Conservation (phyloP, 305 asterid genomes). For the Plantago rigida region DNA sequence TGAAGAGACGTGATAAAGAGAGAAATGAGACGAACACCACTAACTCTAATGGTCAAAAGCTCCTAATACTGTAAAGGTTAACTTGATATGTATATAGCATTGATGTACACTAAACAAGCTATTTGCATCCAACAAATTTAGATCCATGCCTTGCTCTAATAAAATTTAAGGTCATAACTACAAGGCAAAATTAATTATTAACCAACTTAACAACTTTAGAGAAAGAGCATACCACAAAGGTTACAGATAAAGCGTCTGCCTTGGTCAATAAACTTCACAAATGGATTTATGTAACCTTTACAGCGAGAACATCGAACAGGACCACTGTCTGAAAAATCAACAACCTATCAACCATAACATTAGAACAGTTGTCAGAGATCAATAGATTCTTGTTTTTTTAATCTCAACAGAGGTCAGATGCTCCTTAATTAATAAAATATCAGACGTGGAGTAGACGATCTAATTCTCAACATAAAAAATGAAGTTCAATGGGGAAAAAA, state of each 20-base stretch:
- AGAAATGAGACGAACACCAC: not conserved
- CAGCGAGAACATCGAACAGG: constrained; percentile 99
- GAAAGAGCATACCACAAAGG: constrained; percentile 68
- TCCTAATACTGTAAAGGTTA: not conserved
- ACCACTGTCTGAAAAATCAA: constrained; percentile 96
- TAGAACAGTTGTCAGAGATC: constrained; percentile 5
- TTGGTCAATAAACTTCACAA: constrained; percentile 90
- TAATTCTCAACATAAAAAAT: constrained; percentile 7
- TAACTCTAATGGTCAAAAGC: not conserved
- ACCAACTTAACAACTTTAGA: not conserved
- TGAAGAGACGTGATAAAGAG: not conserved
- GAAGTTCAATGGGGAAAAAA: not conserved
- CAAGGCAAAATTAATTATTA: not conserved
- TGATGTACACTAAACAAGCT: not conserved
- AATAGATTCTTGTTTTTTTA: not conserved
- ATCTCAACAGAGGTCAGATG: constrained; percentile 20
- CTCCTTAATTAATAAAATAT: constrained; percentile 16
- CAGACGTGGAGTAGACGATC: constrained; percentile 9
- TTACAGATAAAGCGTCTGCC: constrained; percentile 93
- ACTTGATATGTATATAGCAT: not conserved
- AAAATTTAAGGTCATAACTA: not conserved
- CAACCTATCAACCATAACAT: constrained; percentile 44
- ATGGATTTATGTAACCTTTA: constrained; percentile 96
- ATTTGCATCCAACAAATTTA: not conserved
- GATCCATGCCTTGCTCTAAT: not conserved